Evolutionary conservation across 1,284 basidiomycete genomes (phyloP), one percentile per base, ranked within the genome.

Genomic region (Cutaneotrichosporon cavernicola): DNA sequence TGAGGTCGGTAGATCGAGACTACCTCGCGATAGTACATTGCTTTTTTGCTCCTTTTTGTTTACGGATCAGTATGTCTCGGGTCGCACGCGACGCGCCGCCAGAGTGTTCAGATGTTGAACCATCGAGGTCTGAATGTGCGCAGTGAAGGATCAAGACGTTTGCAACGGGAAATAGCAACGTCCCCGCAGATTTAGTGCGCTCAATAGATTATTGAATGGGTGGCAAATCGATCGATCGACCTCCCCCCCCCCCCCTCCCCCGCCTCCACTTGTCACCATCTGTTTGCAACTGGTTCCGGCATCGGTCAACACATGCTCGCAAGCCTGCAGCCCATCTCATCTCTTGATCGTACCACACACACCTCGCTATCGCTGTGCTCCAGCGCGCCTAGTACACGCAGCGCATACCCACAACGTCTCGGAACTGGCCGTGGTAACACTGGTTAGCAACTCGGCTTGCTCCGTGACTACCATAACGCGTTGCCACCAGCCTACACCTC

Each of bases 1-100:
- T 18, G 50, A 52, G 50, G 50, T 52, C 50, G 50, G 50, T 31
- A 26, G 50, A 52, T 52, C 50, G 50, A 52, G 50, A 52, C 50
- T 26, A 31, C 50, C 50, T 52, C 22, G 50, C 50, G 50, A 52
- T 52, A 52, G 26, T 18, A 5, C 10, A 30, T 18, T 52, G 22
- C 26, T 32, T 52, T 16, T 52, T 52, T 52, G 26, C 26, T 30
- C 31, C 49, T 30, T 26, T 51, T 26, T 51, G 49, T 13, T 36
- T 36, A 8, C 11, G 1, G 34, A 36, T 36, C 34, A 8, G 46
- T 47, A 26, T 26, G 26, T 2, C 26, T 26, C 26, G 26, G 26
- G 26, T 26, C 26, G 2, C 26, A 26, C 26, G 26, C 3, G 26
- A 26, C 26, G 26, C 26, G 26, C 3, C 2, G 11, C 46, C 46